Evolutionary conservation across 805 yeast species (phyloP), one percentile per base, ranked within the genome.

Genomic region (Peterozyma toletana): DNA sequence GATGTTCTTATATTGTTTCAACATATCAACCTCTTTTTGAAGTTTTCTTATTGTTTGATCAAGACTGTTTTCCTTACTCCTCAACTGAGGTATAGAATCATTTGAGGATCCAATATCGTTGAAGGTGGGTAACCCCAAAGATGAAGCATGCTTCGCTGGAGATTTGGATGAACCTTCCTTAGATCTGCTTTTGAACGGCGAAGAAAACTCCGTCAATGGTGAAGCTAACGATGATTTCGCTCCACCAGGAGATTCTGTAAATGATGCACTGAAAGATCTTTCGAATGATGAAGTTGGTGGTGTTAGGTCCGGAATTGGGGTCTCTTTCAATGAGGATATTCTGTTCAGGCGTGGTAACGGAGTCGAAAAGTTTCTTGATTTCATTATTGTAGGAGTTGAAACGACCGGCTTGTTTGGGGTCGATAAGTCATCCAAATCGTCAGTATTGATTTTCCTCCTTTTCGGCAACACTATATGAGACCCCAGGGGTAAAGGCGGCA

Each of bases 301-400:
- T 15, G 46, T 44, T 40, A 44, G 39, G 18, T 44, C 40, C 2
- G 46, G 46, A 13, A 44, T 39, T 15, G 46, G 43, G 7, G 46
- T 44, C 17, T 39, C 41, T 13, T 30, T 36, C 15, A 44, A 16
- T 5, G 46, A 44, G 2, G 43, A 43, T 9, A 44, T 39, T 27
- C 46, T 39, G 21, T 33, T 39, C 13, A 31, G 14, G 34, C 34
- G 34, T 9, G 46, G 46, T 3, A 17, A 31, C n/a, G 46, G 43
- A 9, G 46, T 44, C 29, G 46, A 39, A 16, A 44, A 39, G 27
- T 30, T 44, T 13, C 43, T 35, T 4, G 40, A 27, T 21, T 44
- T 44, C 10, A 30, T 37, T n/a, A 43, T 42, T 21, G 36, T 44
- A 33, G 40, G 14, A 9, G 43, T 33, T 7, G 30, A 21, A 30